Base-by-base conservation (phyloP, 208 protist genomes). In the Acanthamoeba culbertsoni region DNA sequence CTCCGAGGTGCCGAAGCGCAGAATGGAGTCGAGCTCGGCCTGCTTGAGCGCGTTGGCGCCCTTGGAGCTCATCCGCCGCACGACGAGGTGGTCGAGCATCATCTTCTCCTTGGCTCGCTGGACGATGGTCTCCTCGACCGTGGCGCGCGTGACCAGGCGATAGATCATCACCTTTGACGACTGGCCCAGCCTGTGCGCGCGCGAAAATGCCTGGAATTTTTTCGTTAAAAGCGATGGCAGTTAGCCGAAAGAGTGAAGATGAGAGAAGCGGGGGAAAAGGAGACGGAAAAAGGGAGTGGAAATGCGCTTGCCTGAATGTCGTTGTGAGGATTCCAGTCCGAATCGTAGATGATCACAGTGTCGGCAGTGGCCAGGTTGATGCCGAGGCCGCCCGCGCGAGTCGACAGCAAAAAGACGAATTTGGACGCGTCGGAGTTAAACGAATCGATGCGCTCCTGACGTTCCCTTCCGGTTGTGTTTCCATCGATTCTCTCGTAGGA, bases 361-460 rank as follows among this genome's bases (percentile, higher is more conserved):
- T 99, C 99, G 20, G 99, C 99, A 1, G 98, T 98, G 0, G 98
- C 98, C 45, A 99, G 97, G 94, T 99, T 99, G 59, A 99, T 98
- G 33, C 91, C 99, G 23, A 99, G 97, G 10, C 99, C 99, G 28
- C 98, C 99, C 51, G 99, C 98, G 65, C 98, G 98, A 5, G 99
- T 99, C 0, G 98, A 99, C 4, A 99, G 94, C 53, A 99, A 96
- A 82, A 99, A 99, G 48, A 95, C 79, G 96, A 99, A 99, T 93
- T 89, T 59, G 63, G 45, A 43, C 48, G 68, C 37, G 43, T 95
- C 89, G 20, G 62, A 94, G 68, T 98, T 98, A 73, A 99, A 98
- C 28, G 84, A 91, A 20, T 97, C 97, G 18, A 99, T 97, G 4
- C 94, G 86, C 35, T 95, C 45, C 35, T 94, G 16, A 23, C 98